Evolutionary conservation across 2,329 filamentous ascomycete genomes (phyloP).

Genomic region (Pseudocercospora crystallina): DNA sequence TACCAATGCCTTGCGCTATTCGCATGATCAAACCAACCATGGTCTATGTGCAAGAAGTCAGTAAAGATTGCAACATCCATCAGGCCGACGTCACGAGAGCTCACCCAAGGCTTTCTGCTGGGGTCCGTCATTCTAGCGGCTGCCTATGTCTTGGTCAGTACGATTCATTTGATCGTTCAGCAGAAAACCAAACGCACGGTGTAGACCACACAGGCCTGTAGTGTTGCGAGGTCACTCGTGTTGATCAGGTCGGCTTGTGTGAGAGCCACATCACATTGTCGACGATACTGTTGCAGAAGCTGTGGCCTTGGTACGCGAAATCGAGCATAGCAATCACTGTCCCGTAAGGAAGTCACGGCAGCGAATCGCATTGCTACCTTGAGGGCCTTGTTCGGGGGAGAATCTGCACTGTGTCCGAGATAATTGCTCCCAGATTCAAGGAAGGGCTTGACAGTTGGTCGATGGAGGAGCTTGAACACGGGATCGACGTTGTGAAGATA

Average conservation of each 20-base stretch:
- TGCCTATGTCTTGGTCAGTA: slow-evolving; percentile 4
- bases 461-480: slow-evolving; percentile 30
- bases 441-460: slow-evolving; percentile 22
- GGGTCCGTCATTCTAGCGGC: slow-evolving; percentile 23
- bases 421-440: slow-evolving; percentile 23
- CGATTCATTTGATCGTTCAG: too few species aligned
- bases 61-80: too few species aligned
- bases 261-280: slow-evolving; percentile 27
- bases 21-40: slow-evolving; percentile 28
- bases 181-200: slow-evolving; percentile 2
- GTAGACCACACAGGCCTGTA: slow-evolving; percentile 29
- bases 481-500: slow-evolving; percentile 29
- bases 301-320: slow-evolving; percentile 19
- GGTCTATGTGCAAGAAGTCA: slow-evolving; percentile 15
- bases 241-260: slow-evolving; percentile 31
- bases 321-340: slow-evolving; percentile 26
- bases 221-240: slow-evolving; percentile 27
- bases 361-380: slow-evolving; percentile 32
- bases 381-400: slow-evolving; percentile 23
- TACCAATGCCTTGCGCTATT: slow-evolving; percentile 29
- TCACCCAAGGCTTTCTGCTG: slow-evolving; percentile 23
- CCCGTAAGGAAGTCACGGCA: slow-evolving; percentile 30
- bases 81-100: too few species aligned
- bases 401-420: slow-evolving; percentile 20
- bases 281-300: slow-evolving; percentile 26